Evolutionary conservation across 306 rosid species (phyloP), one percentile per base, ranked within the genome.

Genomic region (Heteromeles arbutifolia): DNA sequence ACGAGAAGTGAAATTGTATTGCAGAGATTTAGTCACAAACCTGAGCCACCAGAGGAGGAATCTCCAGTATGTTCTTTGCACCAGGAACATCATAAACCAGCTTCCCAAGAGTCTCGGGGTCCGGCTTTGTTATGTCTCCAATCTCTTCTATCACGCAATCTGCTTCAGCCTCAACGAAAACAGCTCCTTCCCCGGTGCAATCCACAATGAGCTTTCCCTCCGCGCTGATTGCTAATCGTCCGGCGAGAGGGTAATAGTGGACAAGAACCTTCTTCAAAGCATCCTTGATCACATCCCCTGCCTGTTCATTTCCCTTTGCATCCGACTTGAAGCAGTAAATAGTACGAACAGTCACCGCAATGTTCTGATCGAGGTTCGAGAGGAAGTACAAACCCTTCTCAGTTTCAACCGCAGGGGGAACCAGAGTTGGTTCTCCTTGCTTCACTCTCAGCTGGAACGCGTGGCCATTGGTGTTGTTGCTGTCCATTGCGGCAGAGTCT

Each of bases 141-240:
- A 94, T 77, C 57, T 94, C 82, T 29, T 88, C 78, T n/a, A 94
- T 81, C 2, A 24, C 7, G 31, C 85, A 81, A 70, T 87, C 82
- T 6, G 98, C 93, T 86, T 90, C 91, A 50, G 95, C 96, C 78
- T 88, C 96, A 50, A 94, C 90, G 39, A 94, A 94, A 7, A 88
- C 84, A 11, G 91, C 96, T 75, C 98, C 98, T 39, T 91, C 93
- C 21, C 84, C 91, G 0, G 75, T 79, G 67, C 90, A 86, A 24
- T 91, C 86, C 77, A 94, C 90, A 31, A 87, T 87, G 65, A 94
- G 86, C 81, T 94, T 91, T 48, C 88, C 91, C 72, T 91, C 96
- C 0, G 84, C 4, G 82, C 97, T 86, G 44, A 91, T 74, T 4
- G 28, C 44, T 34, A 91, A 74, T 21, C 79, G 71, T 1, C 98